phyloP scores from a whole-genome alignment of 305 asterid genomes.

The Rubia balearica region DNA sequence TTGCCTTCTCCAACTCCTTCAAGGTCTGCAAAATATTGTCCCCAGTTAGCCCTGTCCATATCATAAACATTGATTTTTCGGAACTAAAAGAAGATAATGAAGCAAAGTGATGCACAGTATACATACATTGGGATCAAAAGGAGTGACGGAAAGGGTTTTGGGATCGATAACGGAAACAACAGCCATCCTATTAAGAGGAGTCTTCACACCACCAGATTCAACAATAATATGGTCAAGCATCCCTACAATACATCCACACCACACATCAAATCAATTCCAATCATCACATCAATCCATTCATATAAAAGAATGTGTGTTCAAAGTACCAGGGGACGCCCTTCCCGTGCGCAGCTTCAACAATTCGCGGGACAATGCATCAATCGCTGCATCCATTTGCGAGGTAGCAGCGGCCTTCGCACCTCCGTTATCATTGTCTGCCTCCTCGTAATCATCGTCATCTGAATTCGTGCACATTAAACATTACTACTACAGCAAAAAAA shows the following conservation, averaged over 20 bases:
- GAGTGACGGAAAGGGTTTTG: constrained; percentile 76
- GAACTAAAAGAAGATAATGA: too few species aligned
- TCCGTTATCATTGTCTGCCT: constrained; percentile 31
- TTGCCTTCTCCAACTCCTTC: constrained; percentile 52
- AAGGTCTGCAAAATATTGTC: constrained; percentile 42
- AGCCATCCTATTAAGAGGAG: constrained; percentile 79
- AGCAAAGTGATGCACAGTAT: too few species aligned
- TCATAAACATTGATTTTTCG: too few species aligned
- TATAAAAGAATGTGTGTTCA: background rate
- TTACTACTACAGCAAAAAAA: background rate
- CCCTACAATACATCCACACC: constrained; percentile 39
- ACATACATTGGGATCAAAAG: constrained; percentile 10
- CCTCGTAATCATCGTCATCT: constrained; percentile 21
- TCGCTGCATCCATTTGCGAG: constrained; percentile 77
- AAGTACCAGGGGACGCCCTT: constrained; percentile 71
- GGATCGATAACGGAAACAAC: constrained; percentile 81
- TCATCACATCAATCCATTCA: background rate
- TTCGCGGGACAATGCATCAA: constrained; percentile 80
- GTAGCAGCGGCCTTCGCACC: constrained; percentile 42
- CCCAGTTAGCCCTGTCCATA: too few species aligned
- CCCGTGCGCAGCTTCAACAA: constrained; percentile 80
- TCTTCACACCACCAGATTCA: constrained; percentile 63
- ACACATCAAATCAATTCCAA: background rate
- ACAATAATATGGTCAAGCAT: constrained; percentile 93
- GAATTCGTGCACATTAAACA: background rate